phyloP scores from a whole-genome alignment of 176 grass and related monocot genomes.

The Avena insularis region DNA sequence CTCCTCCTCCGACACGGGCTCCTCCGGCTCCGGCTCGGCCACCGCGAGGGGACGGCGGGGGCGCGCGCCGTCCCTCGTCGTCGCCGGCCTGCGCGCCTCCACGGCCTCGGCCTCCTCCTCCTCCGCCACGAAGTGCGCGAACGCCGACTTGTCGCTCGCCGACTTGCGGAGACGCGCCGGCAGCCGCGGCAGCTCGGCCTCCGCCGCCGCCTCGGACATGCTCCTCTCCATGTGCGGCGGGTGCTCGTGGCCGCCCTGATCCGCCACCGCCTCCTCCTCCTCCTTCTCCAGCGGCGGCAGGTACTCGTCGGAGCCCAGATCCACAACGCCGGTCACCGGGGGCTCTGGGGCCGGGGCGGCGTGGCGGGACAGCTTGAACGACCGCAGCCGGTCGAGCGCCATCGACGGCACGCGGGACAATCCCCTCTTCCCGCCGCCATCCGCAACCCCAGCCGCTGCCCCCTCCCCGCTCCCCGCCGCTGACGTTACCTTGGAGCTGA shows the following conservation, averaged over 20 bases:
- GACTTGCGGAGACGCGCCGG: slow-evolving; percentile 73
- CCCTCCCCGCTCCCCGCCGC: slow-evolving; percentile 8
- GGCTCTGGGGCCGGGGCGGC: slow-evolving; percentile 21
- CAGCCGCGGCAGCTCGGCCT: slow-evolving; percentile 41
- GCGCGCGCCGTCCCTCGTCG: slow-evolving; percentile 33
- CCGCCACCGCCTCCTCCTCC: background rate
- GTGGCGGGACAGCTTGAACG: slow-evolving; percentile 66
- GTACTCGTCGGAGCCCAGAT: slow-evolving; percentile 43
- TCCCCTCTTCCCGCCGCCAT: background rate
- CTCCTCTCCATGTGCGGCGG: slow-evolving; percentile 56
- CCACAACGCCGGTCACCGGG: background rate
- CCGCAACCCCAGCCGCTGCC: background rate
- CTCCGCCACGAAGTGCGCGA: slow-evolving; percentile 64
- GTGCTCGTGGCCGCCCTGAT: background rate
- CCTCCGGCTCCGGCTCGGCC: background rate
- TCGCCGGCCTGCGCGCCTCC: slow-evolving; percentile 37
- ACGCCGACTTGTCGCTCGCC: slow-evolving; percentile 75
- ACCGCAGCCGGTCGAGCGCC: slow-evolving; percentile 72
- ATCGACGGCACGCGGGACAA: slow-evolving; percentile 68
- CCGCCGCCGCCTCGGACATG: slow-evolving; percentile 57
- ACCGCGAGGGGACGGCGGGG: background rate
- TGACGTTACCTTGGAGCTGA: slow-evolving; percentile 64
- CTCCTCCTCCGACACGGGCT: background rate
- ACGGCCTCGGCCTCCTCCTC: slow-evolving; percentile 29
- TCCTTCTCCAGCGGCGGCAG: background rate